Evolutionary conservation across 148 eudicot genomes (phyloP).

Genomic region (Agrostemma githago): DNA sequence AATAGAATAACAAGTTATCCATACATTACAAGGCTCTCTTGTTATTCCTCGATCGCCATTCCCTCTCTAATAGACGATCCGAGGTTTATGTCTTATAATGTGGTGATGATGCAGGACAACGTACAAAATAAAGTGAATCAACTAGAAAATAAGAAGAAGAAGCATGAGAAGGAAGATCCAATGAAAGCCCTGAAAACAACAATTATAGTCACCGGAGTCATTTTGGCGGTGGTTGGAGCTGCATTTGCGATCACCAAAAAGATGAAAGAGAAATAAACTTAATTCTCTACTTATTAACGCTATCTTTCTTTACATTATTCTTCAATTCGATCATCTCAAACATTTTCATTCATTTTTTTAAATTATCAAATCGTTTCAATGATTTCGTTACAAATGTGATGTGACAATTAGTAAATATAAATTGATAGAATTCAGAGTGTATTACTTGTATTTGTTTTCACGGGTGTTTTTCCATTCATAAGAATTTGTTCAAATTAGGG

Average conservation of each 20-base stretch:
- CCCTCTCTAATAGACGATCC: too few species aligned
- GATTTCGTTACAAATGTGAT: not conserved
- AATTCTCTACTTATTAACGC: not conserved
- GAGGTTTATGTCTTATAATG: not conserved
- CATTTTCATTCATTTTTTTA: not conserved
- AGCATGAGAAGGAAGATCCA: slow-evolving; percentile 35
- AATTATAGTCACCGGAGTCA: slow-evolving; percentile 55
- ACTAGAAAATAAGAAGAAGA: slow-evolving; percentile 30
- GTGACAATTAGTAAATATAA: not conserved
- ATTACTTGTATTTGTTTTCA: too few species aligned
- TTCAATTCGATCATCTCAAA: not conserved
- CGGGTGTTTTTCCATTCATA: not conserved
- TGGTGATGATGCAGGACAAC: not conserved
- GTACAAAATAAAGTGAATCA: slow-evolving; percentile 30
- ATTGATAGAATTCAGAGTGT: not conserved
- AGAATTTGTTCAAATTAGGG: too few species aligned
- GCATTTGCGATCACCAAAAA: slow-evolving; percentile 31
- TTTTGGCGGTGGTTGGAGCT: slow-evolving; percentile 61
- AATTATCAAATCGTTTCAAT: not conserved
- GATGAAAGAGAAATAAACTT: slow-evolving; percentile 29
- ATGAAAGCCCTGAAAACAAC: slow-evolving; percentile 44
- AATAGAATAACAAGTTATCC: too few species aligned
- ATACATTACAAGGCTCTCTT: too few species aligned
- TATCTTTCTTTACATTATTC: not conserved
- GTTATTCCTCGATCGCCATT: too few species aligned